These are phyloP conservation scores for Trichoderma virens DNA, from an alignment of 495 filamentous ascomycete species.

Conservation along the genomic window DNA sequence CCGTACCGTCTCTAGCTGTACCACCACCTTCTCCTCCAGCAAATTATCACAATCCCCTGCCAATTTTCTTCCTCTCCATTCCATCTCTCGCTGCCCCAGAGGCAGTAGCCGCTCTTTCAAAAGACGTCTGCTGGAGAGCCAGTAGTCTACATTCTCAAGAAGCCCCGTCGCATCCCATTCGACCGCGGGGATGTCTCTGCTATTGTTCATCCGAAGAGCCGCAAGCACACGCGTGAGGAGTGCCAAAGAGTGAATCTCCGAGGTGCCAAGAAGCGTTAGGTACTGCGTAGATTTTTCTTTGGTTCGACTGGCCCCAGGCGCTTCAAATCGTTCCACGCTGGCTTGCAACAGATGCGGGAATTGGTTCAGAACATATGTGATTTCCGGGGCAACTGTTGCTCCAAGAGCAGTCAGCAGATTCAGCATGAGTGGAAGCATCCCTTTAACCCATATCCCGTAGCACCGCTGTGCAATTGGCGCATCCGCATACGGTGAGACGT, in stretches of 20 bases:
- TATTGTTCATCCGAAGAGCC: slow-evolving; percentile 50
- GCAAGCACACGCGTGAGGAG: slow-evolving; percentile 61
- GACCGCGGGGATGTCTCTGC: slow-evolving; percentile 56
- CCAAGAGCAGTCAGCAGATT: slow-evolving; percentile 82
- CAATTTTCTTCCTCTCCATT: slow-evolving; percentile 37
- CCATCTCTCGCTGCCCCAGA: slow-evolving; percentile 61
- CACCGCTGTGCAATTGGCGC: slow-evolving; percentile 47
- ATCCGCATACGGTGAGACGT: slow-evolving; percentile 60
- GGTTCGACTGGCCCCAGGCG: slow-evolving; percentile 39
- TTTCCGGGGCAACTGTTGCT: slow-evolving; percentile 68
- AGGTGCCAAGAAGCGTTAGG: slow-evolving; percentile 62
- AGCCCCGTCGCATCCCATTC: slow-evolving; percentile 63
- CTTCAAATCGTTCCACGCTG: slow-evolving; percentile 53
- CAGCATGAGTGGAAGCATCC: slow-evolving; percentile 80
- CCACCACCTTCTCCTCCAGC: slow-evolving; percentile 66
- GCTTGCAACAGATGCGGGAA: slow-evolving; percentile 66
- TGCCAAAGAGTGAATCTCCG: slow-evolving; percentile 69
- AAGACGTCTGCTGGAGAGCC: slow-evolving; percentile 52
- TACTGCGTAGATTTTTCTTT: slow-evolving; percentile 33
- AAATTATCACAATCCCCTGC: slow-evolving; percentile 37
- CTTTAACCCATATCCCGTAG: slow-evolving; percentile 82
- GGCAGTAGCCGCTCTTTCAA: slow-evolving; percentile 64
- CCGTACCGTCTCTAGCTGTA: slow-evolving; percentile 50
- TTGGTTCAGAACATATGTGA: slow-evolving; percentile 76
- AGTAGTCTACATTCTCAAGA: slow-evolving; percentile 72